phyloP scores from a whole-genome alignment of 352 stramenopile species.

The Globisporangium echinulatum region DNA sequence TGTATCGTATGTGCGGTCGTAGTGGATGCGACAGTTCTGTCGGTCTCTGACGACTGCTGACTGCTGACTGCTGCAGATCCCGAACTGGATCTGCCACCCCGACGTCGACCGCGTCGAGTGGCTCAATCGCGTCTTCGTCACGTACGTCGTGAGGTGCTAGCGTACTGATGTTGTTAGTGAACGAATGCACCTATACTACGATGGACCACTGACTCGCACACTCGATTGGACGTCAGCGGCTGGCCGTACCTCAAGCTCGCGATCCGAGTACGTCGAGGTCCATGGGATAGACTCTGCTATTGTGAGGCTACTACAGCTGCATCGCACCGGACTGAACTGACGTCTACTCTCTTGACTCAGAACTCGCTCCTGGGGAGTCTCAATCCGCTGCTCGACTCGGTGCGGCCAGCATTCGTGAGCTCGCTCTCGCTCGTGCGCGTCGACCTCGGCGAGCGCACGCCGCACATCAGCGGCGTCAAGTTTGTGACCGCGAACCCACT shows the following conservation, averaged over 20 bases:
- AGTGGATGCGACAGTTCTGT: no score
- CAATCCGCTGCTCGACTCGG: slow-evolving; percentile 55
- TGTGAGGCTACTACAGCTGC: not conserved
- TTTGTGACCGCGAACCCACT: slow-evolving; percentile 48
- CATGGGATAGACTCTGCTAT: not conserved
- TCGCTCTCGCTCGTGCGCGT: slow-evolving; percentile 51
- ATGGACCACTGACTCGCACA: no score
- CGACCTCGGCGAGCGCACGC: slow-evolving; percentile 46
- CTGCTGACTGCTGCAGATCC: slow-evolving; percentile 17
- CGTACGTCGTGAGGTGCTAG: slow-evolving; percentile 11
- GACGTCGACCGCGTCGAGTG: slow-evolving; percentile 72
- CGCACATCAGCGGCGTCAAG: slow-evolving; percentile 67
- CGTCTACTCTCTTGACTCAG: slow-evolving; percentile 13
- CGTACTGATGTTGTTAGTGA: no score
- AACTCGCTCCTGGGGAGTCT: slow-evolving; percentile 55
- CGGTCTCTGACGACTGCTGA: no score
- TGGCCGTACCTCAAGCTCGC: slow-evolving; percentile 76
- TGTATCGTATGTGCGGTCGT: no score
- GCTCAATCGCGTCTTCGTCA: slow-evolving; percentile 70
- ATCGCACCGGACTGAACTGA: not conserved
- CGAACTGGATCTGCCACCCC: slow-evolving; percentile 47
- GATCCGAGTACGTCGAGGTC: slow-evolving; percentile 34
- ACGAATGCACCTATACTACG: no score
- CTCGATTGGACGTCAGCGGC: slow-evolving; percentile 18
- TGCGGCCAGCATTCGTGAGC: slow-evolving; percentile 61